A percentile compares a stretch with the other conserved stretches of the same genome.
Evolutionary conservation across 1,139 yeast genomes (phyloP).

Genomic region (Debaryomyces sp.): DNA sequence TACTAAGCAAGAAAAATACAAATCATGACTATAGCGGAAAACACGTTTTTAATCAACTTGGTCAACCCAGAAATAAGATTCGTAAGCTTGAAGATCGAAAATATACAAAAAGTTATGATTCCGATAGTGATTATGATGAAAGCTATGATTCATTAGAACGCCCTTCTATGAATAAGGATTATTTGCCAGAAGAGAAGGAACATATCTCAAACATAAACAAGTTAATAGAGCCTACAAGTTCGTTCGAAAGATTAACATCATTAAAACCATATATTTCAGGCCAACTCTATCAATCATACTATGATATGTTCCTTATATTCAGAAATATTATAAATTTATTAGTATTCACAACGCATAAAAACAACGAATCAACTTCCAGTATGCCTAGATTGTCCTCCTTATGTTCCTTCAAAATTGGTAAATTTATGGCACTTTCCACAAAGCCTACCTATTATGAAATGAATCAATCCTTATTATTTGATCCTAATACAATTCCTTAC

Average conservation of each 20-base stretch:
- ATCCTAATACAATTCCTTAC: slow-evolving; percentile 29
- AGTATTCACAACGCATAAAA: slow-evolving; percentile 5
- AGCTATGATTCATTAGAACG: not conserved
- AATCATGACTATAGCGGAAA: not conserved
- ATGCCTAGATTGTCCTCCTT: slow-evolving; percentile 26
- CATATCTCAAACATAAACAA: not conserved
- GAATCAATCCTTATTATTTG: slow-evolving; percentile 36
- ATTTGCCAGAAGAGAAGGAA: not conserved
- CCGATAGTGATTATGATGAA: slow-evolving; percentile 3
- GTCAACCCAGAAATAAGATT: not conserved
- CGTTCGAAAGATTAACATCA: slow-evolving; percentile 28
- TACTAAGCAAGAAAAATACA: not conserved
- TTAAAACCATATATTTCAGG: slow-evolving; percentile 28
- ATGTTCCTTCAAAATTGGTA: slow-evolving; percentile 37
- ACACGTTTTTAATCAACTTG: not conserved
- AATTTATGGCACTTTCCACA: slow-evolving; percentile 35
- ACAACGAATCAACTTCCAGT: not conserved
- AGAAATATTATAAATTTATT: slow-evolving; percentile 25
- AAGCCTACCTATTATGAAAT: slow-evolving; percentile 38
- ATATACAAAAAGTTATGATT: not conserved
- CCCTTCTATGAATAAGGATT: not conserved
- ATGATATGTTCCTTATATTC: slow-evolving; percentile 36
- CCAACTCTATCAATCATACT: slow-evolving; percentile 31
- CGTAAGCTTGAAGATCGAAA: not conserved
- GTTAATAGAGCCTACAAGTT: slow-evolving; percentile 22